Percentiles rank a stretch among this genome's conserved stretches.
Conservation (phyloP, 768 basidiomycete species). For the Calvatia gigantea region DNA sequence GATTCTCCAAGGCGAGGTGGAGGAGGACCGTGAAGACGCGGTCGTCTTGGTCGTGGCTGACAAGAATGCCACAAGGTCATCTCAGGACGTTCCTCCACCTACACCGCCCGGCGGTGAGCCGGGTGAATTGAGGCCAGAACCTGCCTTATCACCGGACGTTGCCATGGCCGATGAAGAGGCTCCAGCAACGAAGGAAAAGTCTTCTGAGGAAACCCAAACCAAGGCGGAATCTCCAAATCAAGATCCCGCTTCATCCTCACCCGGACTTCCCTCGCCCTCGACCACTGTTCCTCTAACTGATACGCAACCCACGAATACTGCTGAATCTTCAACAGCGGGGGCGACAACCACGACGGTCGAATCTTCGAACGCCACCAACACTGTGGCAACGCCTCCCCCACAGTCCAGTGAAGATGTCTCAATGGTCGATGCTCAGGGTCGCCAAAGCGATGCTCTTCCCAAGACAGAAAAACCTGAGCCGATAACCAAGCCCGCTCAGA, state of each 20-base stretch:
- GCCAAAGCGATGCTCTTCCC: constrained; percentile 5
- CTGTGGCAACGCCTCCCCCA: constrained; percentile 1
- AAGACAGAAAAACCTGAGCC: constrained; percentile 11
- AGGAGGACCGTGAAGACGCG: constrained; percentile 22
- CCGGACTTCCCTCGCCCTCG: not conserved
- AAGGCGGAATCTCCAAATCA: not conserved
- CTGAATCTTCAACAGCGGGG: constrained; percentile 2
- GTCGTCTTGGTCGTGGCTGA: constrained; percentile 12
- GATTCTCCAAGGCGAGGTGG: constrained; percentile 30
- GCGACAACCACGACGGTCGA: not conserved
- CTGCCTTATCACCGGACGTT: not conserved
- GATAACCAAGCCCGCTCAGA: constrained; percentile 12
- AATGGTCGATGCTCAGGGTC: constrained; percentile 4
- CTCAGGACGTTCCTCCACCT: constrained; percentile 6
- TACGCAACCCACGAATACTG: not conserved
- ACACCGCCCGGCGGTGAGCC: constrained; percentile 3
- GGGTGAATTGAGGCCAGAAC: not conserved
- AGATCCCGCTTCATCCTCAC: not conserved
- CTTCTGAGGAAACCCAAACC: not conserved
- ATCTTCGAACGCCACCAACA: not conserved
- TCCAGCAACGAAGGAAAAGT: not conserved
- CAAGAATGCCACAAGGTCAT: constrained; percentile 4
- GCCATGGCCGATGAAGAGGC: not conserved
- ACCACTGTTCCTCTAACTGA: not conserved
- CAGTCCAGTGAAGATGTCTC: constrained; percentile 8